Evolutionary conservation across 768 basidiomycete species (phyloP), one percentile per base, ranked within the genome.

Genomic region (Chalciporus chontae): DNA sequence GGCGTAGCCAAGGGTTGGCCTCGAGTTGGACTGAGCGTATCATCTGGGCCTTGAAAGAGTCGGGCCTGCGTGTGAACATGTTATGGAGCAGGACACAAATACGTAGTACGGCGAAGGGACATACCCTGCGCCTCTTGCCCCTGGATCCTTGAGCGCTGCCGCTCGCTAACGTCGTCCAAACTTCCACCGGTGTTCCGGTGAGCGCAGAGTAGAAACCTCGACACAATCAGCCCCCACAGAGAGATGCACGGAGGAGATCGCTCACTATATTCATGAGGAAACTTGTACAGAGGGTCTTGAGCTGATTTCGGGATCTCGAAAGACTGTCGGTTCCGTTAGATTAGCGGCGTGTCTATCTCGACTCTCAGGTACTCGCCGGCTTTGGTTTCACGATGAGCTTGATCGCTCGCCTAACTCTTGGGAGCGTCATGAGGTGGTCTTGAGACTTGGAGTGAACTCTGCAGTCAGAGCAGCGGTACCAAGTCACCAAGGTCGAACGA

Each of bases 381-480:
- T 65, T 66, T 21, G 64, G 66, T 39, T 63, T 58, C 45, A 68
- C 52, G 40, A 67, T 57, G 27, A 68, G 56, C 56, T 34, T 38
- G 29, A 66, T n/a, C 0, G 51, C 37, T 9, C 60, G 54, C 14
- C 53, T 47, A 8, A 56, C 53, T 36, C 57, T 52, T 39, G 43
- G 47, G 40, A 59, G 15, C 24, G 52, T 52, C 59, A 54, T 45
- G 39, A 34, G 37, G 8, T 31, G 31, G 31, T 10, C 9, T 31
- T 31, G 31, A 31, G 14, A 36, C 34, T n/a, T 13, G 29, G 34
- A n/a, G n/a, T 36, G 34, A 36, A n/a, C 34, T 36, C n/a, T 15
- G n/a, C 6, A n/a, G 34, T 32, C 32, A 32, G 32, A 32, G 32
- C 14, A 36, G 15, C 8, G 24, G 24, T 3, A 4, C 34, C 15